Evolutionary conservation across 306 rosid species (phyloP).

Genomic region (Glycine soja): DNA sequence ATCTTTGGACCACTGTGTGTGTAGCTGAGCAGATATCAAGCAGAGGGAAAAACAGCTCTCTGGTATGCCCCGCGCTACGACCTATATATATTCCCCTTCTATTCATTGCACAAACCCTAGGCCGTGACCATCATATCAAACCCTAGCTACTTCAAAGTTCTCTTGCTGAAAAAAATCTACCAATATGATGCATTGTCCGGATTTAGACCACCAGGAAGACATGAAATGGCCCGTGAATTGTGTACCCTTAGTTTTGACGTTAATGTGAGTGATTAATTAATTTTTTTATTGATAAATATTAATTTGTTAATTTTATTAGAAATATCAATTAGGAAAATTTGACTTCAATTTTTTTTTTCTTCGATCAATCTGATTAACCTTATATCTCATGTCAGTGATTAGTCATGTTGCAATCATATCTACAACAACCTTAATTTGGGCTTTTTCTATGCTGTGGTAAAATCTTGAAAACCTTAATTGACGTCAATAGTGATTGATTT

Average conservation of each 20-base stretch:
- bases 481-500: constrained; percentile 19
- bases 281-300: no score
- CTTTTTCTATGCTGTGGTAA: background rate
- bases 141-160: constrained; percentile 23
- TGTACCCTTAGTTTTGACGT: background rate
- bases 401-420: background rate
- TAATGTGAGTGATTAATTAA: background rate
- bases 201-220: constrained; percentile 29
- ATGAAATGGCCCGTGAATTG: constrained; percentile 33
- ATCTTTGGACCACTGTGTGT: constrained; percentile 47
- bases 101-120: constrained; percentile 52
- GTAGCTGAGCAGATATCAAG: constrained; percentile 48
- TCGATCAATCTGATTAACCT: no score
- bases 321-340: no score
- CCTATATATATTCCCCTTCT: constrained; percentile 50
- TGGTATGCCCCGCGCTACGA: constrained; percentile 42
- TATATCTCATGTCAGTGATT: background rate
- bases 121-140: constrained; percentile 45
- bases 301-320: no score
- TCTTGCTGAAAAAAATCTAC: constrained; percentile 15
- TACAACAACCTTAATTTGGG: constrained; percentile 13
- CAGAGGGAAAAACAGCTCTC: constrained; percentile 33
- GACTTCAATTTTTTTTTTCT: no score
- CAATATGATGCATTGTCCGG: constrained; percentile 18
- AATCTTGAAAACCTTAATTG: constrained; percentile 22